phyloP scores from a whole-genome alignment of 1,284 basidiomycete species.

The Jaminaea rosea region DNA sequence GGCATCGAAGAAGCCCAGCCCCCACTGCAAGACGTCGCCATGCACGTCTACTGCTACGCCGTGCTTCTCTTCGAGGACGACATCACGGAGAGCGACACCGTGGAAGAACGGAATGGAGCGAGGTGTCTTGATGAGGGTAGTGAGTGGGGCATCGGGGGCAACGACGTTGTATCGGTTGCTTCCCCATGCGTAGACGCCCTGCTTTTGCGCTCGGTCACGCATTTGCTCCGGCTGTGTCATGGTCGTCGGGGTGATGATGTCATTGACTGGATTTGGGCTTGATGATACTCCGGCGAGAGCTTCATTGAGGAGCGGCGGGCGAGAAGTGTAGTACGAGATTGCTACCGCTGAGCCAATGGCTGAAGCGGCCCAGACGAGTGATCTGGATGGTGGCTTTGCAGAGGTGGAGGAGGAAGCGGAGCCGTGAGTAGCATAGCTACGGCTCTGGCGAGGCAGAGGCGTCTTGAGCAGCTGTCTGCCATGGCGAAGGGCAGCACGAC shows the following conservation, averaged over 20 bases:
- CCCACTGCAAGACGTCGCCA: constrained; percentile 57
- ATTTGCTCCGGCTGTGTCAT: constrained; percentile 37
- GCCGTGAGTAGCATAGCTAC: too few species aligned
- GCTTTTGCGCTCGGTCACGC: constrained; percentile 19
- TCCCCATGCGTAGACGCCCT: constrained; percentile 38
- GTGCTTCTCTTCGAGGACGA: constrained; percentile 36
- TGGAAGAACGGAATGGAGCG: constrained; percentile 37
- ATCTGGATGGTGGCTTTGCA: too few species aligned
- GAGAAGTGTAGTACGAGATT: too few species aligned
- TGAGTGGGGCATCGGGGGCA: constrained; percentile 25
- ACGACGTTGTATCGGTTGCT: constrained; percentile 41
- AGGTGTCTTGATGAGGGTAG: constrained; percentile 26
- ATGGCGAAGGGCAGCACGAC: too few species aligned
- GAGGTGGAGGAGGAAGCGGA: too few species aligned
- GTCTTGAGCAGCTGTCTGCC: too few species aligned
- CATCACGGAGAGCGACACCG: constrained; percentile 38
- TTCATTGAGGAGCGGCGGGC: too few species aligned
- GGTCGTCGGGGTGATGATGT: constrained; percentile 11
- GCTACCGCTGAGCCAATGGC: too few species aligned
- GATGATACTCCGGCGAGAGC: too few species aligned
- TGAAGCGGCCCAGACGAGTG: too few species aligned
- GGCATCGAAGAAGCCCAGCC: constrained; percentile 42
- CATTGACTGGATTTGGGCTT: background rate
- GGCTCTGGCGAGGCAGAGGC: too few species aligned
- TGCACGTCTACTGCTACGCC: constrained; percentile 49